Evolutionary conservation across 129 eudicot genomes (phyloP), one percentile per base, ranked within the genome.

Genomic region (Artemisia tridentata): DNA sequence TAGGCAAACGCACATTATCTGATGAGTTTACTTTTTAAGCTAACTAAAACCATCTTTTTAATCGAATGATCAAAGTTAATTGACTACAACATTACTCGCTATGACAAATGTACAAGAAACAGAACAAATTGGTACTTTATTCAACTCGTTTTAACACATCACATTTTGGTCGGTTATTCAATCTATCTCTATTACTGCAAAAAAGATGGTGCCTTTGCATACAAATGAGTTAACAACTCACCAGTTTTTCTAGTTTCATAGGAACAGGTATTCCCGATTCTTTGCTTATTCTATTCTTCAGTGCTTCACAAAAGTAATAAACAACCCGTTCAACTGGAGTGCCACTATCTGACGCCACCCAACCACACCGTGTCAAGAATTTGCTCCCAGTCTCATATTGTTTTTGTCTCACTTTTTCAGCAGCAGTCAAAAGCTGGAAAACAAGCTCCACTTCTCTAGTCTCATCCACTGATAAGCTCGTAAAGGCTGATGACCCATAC

Each of bases 381-480:
- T 63, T 72, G 15, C 69, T 65, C 4, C 88, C 92, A 9, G 50
- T 12, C 56, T 86, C 90, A 47, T 38, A 89, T 69, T 80, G 90
- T 67, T 54, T 75, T 25, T 12, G 49, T 6, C 70, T 79, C 15
- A 80, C 84, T 68, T 71, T 63, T 41, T 89, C 90, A 6, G 92
- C 96, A 20, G 96, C 89, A 20, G 80, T 65, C 52, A 89, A 54
- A n/a, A 89, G 86, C 68, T 68, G 77, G 47, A 78, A 84, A 54
- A 80, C 84, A 46, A 89, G 87, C 72, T 89, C 92, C 31, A 86
- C 83, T 34, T 84, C 88, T 21, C 80, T 31, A 0, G 80, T 69
- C 7, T 86, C 89, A 15, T 82, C 90, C 10, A 63, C 3, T 1
- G 88, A 57, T 3, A 89, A 77, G 12, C 77, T 79, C 3, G 84